Conservation (phyloP, 805 yeast genomes). For the Torulaspora franciscae region DNA sequence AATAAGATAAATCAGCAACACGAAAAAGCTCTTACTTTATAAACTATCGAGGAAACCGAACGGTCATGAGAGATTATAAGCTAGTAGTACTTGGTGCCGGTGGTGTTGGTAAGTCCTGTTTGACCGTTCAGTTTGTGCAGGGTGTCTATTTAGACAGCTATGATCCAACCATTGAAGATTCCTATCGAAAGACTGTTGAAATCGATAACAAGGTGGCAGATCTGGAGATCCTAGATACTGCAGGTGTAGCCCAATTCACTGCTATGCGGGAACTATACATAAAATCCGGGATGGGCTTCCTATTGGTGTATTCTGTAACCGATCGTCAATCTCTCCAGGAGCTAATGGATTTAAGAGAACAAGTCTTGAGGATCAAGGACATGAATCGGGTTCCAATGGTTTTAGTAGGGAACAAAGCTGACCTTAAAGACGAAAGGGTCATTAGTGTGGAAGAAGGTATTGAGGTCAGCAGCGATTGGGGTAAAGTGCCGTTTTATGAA, state of each 20-base stretch:
- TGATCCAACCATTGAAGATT: conserved; percentile 96
- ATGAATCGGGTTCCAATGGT: conserved; percentile 76
- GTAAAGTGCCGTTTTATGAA: conserved; percentile 85
- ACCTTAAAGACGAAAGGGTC: conserved; percentile 68
- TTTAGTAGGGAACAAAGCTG: conserved; percentile 87
- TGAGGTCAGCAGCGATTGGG: conserved; percentile 79
- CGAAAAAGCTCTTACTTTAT: background rate
- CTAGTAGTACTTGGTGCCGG: conserved; percentile 94
- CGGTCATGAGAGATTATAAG: conserved; percentile 63
- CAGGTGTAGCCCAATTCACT: conserved; percentile 92
- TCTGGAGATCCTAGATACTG: conserved; percentile 84
- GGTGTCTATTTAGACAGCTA: conserved; percentile 85
- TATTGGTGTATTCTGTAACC: conserved; percentile 80
- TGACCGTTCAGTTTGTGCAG: conserved; percentile 88
- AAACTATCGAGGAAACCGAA: background rate
- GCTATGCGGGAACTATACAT: conserved; percentile 90
- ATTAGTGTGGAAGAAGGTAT: conserved; percentile 78
- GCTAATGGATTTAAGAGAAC: conserved; percentile 72
- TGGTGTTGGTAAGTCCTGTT: conserved; percentile 93
- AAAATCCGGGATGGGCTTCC: conserved; percentile 84
- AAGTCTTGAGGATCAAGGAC: conserved; percentile 79
- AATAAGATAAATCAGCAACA: background rate
- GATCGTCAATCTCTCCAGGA: conserved; percentile 73
- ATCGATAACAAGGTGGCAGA: conserved; percentile 85
- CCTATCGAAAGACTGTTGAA: conserved; percentile 82